These are phyloP conservation scores for Aphanomyces invadans DNA, from an alignment of 352 stramenopile species.

Conservation along the genomic window DNA sequence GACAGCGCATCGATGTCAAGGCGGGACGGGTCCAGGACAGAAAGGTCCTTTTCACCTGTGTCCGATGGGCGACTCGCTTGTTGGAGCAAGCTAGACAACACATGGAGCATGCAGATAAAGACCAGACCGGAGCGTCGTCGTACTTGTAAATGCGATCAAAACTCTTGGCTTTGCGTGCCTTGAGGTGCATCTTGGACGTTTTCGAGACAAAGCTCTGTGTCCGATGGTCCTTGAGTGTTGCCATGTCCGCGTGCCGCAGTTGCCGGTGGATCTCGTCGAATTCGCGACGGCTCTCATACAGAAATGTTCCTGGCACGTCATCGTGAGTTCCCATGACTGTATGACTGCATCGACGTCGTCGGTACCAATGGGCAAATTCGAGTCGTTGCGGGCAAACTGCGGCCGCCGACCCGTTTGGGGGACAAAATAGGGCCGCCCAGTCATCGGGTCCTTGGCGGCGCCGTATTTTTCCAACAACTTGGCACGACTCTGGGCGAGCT, in stretches of 20 bases:
- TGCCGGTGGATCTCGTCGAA: slow-evolving; percentile 50
- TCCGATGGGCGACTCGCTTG: background rate
- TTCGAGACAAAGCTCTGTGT: slow-evolving; percentile 54
- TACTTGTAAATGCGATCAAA: slow-evolving; percentile 47
- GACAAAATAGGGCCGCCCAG: slow-evolving; percentile 58
- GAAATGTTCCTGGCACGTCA: slow-evolving; percentile 55
- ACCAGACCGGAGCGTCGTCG: too few species aligned
- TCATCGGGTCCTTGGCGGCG: slow-evolving; percentile 45
- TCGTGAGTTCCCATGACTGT: background rate
- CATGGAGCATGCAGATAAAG: too few species aligned
- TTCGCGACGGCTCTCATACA: slow-evolving; percentile 55
- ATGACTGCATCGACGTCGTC: background rate
- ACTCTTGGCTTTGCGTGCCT: slow-evolving; percentile 47
- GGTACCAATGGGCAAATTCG: slow-evolving; percentile 46
- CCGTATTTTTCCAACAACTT: slow-evolving; percentile 61
- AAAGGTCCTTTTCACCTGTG: background rate
- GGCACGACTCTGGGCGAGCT: slow-evolving; percentile 47
- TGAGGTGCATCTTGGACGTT: slow-evolving; percentile 45
- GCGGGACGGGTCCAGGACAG: slow-evolving; percentile 29
- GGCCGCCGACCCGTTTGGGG: slow-evolving; percentile 54
- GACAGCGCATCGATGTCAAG: slow-evolving; percentile 43
- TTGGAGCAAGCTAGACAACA: background rate
- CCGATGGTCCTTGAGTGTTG: slow-evolving; percentile 37
- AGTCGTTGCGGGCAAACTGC: slow-evolving; percentile 63
- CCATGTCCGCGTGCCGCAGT: slow-evolving; percentile 38